Evolutionary conservation across 1,139 yeast genomes (phyloP), one percentile per base, ranked within the genome.

Genomic region (Zygosaccharomyces sapae): DNA sequence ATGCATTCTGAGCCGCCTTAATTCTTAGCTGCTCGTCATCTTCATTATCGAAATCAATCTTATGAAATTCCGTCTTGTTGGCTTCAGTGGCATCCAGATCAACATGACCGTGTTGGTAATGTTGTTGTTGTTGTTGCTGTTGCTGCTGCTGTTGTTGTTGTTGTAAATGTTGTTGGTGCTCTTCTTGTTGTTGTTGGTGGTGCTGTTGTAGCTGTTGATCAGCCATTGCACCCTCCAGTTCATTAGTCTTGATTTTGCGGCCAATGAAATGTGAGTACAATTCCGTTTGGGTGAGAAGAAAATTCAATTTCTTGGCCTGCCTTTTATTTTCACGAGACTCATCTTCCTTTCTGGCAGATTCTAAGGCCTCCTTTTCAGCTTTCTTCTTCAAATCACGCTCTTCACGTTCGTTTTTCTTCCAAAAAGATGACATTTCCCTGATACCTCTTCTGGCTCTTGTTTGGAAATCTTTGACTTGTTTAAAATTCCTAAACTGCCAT

Each of bases 351-450:
- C 89, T 90, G 16, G 97, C 97, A 58, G 77, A 77, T 59, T 90
- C 97, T 41, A 86, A 69, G 7, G 95, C 86, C 63, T 88, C 96
- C 66, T 84, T 87, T 67, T 92, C 98, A 34, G 95, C 96, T 63
- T 82, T 85, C 70, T 83, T 83, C 55, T 94, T 81, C 58, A 84
- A 73, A 57, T 89, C 97, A 50, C 97, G 80, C 68, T 92, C 98
- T 57, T 90, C 94, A 62, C 95, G 81, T 70, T 94, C 98, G 68
- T 90, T 89, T 56, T 92, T 83, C 67, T 90, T 90, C 98, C 98
- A 94, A 75, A 87, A 92, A 61, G 87, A 86, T 63, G 90, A 82
- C 98, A 94, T 94, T 70, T 92, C 99, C 62, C 97, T 80, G 90
- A 90, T 87, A 43, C 96, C 95, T 63, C 98, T 80, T 68, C 96